Evolutionary conservation across 345 rosid genomes (phyloP).

Genomic region (Eucalyptus tenuipes): DNA sequence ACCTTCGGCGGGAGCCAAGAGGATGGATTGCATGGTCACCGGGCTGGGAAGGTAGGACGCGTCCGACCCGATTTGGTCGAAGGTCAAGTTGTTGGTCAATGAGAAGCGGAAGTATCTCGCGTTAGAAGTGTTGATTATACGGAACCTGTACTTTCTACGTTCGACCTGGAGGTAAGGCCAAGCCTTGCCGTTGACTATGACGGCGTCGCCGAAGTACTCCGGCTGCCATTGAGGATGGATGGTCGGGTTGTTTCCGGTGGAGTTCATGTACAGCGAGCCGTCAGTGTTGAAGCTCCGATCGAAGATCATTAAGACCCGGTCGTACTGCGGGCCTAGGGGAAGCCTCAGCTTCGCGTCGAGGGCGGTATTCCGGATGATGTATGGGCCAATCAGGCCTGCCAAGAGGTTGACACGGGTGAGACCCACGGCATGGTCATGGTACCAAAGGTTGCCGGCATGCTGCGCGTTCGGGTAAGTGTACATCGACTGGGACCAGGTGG

Average conservation of each 20-base stretch:
- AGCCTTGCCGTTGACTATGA: conserved; percentile 74
- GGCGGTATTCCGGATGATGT: conserved; percentile 39
- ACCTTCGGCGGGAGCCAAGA: conserved; percentile 62
- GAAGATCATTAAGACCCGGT: conserved; percentile 41
- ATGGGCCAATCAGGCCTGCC: conserved; percentile 76
- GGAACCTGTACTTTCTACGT: conserved; percentile 69
- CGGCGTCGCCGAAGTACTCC: conserved; percentile 65
- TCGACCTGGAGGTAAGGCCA: conserved; percentile 60
- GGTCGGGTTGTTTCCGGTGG: conserved; percentile 65
- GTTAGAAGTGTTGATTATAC: conserved; percentile 60
- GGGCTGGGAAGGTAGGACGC: conserved; percentile 40
- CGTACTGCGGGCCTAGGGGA: conserved; percentile 39
- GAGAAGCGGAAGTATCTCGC: conserved; percentile 61
- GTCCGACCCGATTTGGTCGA: conserved; percentile 54
- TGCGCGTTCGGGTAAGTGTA: conserved; percentile 50
- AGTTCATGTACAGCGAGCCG: conserved; percentile 63
- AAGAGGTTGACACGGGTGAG: conserved; percentile 68
- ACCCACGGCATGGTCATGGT: conserved; percentile 81
- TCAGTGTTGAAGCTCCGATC: conserved; percentile 57
- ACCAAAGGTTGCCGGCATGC: conserved; percentile 86
- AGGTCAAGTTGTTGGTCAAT: conserved; percentile 46
- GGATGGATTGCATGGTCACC: conserved; percentile 13
- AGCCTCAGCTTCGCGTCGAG: conserved; percentile 39
- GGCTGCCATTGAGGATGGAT: conserved; percentile 96
- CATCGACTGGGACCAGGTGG: conserved; percentile 36